Conservation (phyloP, 2,329 filamentous ascomycete genomes). For the Cercospora zeina region DNA sequence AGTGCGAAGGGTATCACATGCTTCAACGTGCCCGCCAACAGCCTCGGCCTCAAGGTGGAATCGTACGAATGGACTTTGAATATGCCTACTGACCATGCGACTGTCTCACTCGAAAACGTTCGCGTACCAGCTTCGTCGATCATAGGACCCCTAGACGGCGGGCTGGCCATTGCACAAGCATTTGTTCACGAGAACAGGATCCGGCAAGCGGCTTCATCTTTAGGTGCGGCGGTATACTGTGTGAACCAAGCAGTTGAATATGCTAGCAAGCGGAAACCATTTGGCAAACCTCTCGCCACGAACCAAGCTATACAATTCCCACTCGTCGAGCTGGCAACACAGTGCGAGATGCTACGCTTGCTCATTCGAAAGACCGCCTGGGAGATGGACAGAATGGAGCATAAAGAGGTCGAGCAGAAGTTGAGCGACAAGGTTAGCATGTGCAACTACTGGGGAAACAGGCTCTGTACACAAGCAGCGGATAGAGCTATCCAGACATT, state of each 20-base stretch:
- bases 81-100: constrained; percentile 67
- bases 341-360: constrained; percentile 62
- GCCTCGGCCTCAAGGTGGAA: constrained; percentile 55
- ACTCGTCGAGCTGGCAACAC: constrained; percentile 62
- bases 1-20: constrained; percentile 60
- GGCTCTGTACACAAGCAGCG: constrained; percentile 60
- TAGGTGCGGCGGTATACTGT: constrained; percentile 62
- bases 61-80: constrained; percentile 67
- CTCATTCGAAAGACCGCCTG: constrained; percentile 62
- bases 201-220: constrained; percentile 62
- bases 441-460: constrained; percentile 67
- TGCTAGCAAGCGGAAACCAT: constrained; percentile 56
- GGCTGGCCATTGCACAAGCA: constrained; percentile 62
- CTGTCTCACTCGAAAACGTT: constrained; percentile 58
- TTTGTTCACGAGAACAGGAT: constrained; percentile 68
- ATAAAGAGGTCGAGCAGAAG: constrained; percentile 57
- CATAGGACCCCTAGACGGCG: constrained; percentile 55
- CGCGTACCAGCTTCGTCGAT: constrained; percentile 56
- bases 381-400: constrained; percentile 60
- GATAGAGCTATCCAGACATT: constrained; percentile 64
- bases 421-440: constrained; percentile 64
- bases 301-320: constrained; percentile 67
- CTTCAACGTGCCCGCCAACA: constrained; percentile 58
- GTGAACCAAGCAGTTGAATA: constrained; percentile 59
- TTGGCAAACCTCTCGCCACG: constrained; percentile 57